Conservation (phyloP, 257 asterid genomes). For the Craterostigma plantagineum region DNA sequence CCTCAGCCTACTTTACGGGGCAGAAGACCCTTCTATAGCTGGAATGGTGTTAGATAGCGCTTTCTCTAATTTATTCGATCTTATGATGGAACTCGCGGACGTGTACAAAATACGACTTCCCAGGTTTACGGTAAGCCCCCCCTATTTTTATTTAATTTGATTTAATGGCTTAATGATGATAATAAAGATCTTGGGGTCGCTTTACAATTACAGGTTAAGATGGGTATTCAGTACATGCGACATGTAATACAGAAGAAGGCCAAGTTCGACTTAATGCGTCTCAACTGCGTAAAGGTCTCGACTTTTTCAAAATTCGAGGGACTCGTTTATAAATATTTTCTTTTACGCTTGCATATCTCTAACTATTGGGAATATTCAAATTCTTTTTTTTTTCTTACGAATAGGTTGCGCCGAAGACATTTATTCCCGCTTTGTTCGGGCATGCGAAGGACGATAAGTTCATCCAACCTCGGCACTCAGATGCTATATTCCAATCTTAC, state of each 20-base stretch:
- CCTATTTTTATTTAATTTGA: no score
- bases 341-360: conserved; percentile 11
- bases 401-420: conserved; percentile 84
- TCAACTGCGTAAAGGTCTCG: conserved; percentile 60
- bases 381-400: conserved; percentile 9
- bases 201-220: conserved; percentile 58
- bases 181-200: no score
- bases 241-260: conserved; percentile 83
- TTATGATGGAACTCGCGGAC: conserved; percentile 95
- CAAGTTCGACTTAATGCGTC: conserved; percentile 73
- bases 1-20: conserved; percentile 93
- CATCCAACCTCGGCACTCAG: conserved; percentile 70
- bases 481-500: conserved; percentile 57
- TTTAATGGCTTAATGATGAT: no score
- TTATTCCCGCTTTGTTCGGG: conserved; percentile 86
- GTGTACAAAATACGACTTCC: conserved; percentile 90
- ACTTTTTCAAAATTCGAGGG: conserved; percentile 4
- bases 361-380: conserved; percentile 10
- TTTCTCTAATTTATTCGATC: conserved; percentile 82
- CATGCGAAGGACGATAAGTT: conserved; percentile 91
- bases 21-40: conserved; percentile 95
- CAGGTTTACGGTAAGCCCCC: conserved; percentile 46
- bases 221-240: conserved; percentile 91
- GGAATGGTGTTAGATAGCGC: conserved; percentile 99
- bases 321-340: conserved; percentile 5